phyloP scores from a whole-genome alignment of 371 early-diverging fungal genomes.

The Lichtheimia ramosa region DNA sequence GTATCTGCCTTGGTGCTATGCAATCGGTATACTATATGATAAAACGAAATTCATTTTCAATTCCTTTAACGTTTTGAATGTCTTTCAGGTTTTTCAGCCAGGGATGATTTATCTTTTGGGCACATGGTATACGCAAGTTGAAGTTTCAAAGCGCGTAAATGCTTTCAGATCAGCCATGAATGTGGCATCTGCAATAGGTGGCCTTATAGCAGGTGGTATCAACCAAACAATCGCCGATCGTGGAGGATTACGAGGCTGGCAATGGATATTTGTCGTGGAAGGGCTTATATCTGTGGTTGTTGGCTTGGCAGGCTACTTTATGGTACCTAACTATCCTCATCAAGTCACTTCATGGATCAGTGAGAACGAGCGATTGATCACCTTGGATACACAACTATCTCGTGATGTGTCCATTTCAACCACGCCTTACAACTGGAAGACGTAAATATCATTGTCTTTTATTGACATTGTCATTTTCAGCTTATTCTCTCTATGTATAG shows the following conservation, averaged over 20 bases:
- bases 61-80: neutral
- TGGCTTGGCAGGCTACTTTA: constrained; percentile 35
- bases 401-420: constrained; percentile 38
- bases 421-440: constrained; percentile 13
- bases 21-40: constrained; percentile 23
- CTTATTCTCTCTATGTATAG: too few species aligned
- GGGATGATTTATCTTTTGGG: constrained; percentile 74
- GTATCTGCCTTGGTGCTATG: constrained; percentile 64
- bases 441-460: neutral
- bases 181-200: constrained; percentile 30
- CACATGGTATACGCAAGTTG: constrained; percentile 74
- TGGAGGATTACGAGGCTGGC: constrained; percentile 55
- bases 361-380: constrained; percentile 49
- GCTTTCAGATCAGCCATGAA: constrained; percentile 60
- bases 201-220: constrained; percentile 41
- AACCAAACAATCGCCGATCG: constrained; percentile 33
- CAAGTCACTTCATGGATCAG: constrained; percentile 43
- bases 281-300: constrained; percentile 51
- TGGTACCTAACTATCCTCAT: constrained; percentile 64
- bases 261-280: constrained; percentile 63
- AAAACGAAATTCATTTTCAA: too few species aligned
- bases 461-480: too few species aligned
- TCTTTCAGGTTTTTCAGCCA: constrained; percentile 61
- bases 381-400: constrained; percentile 49
- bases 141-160: constrained; percentile 69